Evolutionary conservation across 169 alveolate species (phyloP).

Genomic region (Plasmodium cynomolgi): DNA sequence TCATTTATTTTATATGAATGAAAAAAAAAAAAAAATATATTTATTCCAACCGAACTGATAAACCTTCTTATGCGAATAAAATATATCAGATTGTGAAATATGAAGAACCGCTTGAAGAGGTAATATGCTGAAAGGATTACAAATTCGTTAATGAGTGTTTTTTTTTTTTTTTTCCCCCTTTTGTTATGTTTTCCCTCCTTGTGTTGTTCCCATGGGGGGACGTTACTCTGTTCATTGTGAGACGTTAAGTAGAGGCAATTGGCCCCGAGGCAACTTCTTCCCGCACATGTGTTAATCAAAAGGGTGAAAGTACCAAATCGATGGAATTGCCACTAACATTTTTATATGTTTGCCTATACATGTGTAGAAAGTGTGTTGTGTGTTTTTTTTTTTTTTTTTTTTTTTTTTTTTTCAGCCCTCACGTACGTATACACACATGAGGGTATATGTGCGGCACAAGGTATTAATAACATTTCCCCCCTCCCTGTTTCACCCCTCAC

Average conservation of each 20-base stretch:
- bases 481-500: not conserved
- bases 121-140: not conserved
- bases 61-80: not conserved
- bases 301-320: not conserved
- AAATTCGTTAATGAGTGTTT: not conserved
- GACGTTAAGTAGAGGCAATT: not conserved
- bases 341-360: not conserved
- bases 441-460: not conserved
- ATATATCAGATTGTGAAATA: not conserved
- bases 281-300: not conserved
- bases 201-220: not conserved
- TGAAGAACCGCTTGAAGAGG: constrained; percentile 5
- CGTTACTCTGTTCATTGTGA: not conserved
- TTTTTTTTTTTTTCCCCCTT: not conserved
- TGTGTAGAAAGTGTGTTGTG: not conserved
- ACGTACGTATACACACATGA: not conserved
- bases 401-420: not conserved
- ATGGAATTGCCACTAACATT: not conserved
- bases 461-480: not conserved
- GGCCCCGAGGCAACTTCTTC: not conserved
- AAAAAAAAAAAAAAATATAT: not conserved
- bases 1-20: not conserved
- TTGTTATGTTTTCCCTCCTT: not conserved
- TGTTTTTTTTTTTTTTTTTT: not conserved
- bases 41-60: constrained; percentile 1